Percentiles rank a stretch among this genome's conserved stretches.
Evolutionary conservation across 257 asterid species (phyloP).

Genomic region (Nemophila menziesii): DNA sequence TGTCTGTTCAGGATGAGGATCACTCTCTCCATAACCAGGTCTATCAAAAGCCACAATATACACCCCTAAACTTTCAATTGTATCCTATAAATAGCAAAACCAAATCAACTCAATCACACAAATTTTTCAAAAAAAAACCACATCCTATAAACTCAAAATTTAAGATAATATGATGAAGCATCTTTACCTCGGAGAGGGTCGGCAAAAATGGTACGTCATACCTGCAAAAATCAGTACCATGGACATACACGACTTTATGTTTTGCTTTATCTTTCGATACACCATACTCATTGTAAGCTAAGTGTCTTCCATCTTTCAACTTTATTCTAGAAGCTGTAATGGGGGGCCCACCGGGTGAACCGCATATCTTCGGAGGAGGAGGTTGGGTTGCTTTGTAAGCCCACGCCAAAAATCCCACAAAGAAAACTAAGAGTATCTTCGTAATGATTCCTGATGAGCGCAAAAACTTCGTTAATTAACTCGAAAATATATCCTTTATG

Average conservation of each 20-base stretch:
- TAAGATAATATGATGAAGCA: background rate
- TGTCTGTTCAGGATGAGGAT: conserved; percentile 60
- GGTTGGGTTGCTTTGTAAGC: conserved; percentile 64
- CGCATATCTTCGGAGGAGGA: conserved; percentile 55
- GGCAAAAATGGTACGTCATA: conserved; percentile 28
- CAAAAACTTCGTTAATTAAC: no score
- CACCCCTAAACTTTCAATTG: conserved; percentile 47
- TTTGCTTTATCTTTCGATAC: conserved; percentile 51
- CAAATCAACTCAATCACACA: background rate
- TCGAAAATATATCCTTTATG: no score
- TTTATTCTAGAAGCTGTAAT: conserved; percentile 57
- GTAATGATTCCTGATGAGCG: no score
- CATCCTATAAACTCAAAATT: background rate
- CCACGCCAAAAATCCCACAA: conserved; percentile 55
- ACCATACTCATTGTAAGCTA: conserved; percentile 71
- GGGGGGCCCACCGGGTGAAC: conserved; percentile 56
- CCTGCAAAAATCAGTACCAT: conserved; percentile 46
- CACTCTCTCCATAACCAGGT: conserved; percentile 96
- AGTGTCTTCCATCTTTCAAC: conserved; percentile 71
- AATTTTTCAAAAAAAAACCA: background rate
- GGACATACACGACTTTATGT: conserved; percentile 51
- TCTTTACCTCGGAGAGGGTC: conserved; percentile 40
- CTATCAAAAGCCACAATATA: conserved; percentile 70
- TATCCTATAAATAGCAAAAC: conserved; percentile 31
- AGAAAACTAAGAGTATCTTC: no score